These are phyloP conservation scores for Colletotrichum truncatum DNA, from an alignment of 2,329 filamentous ascomycete species.

Conservation along the genomic window DNA sequence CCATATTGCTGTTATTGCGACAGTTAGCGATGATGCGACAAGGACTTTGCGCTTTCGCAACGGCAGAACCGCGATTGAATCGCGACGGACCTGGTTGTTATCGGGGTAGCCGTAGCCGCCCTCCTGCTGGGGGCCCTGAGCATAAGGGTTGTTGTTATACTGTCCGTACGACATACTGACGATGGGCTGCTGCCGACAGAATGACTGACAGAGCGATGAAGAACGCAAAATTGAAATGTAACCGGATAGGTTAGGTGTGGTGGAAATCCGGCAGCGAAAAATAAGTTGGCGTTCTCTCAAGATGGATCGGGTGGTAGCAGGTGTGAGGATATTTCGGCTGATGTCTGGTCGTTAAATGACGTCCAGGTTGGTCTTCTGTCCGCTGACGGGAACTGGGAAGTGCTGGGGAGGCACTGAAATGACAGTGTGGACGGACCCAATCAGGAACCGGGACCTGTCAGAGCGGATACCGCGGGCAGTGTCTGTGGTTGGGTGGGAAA, in stretches of 20 bases:
- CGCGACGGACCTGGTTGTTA: conserved; percentile 48
- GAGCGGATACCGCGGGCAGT: conserved; percentile 29
- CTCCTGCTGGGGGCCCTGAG: conserved; percentile 59
- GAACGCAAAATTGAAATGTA: background rate
- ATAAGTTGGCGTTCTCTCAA: background rate
- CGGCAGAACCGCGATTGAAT: background rate
- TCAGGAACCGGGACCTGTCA: conserved; percentile 28
- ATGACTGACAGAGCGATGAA: background rate
- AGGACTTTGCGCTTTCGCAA: background rate
- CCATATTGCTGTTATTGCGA: conserved; percentile 32
- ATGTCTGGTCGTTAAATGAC: conserved; percentile 31
- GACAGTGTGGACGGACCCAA: conserved; percentile 27
- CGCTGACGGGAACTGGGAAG: conserved; percentile 29
- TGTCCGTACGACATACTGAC: conserved; percentile 68
- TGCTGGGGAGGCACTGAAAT: conserved; percentile 26
- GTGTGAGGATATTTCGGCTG: conserved; percentile 26
- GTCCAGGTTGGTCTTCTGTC: conserved; percentile 19
- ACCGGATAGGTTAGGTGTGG: background rate
- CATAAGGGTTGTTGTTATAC: conserved; percentile 74
- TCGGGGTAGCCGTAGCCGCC: conserved; percentile 52
- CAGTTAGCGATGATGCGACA: background rate
- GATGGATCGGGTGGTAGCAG: conserved; percentile 16
- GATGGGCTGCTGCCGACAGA: background rate
- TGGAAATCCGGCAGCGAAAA: background rate
- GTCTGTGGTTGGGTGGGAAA: conserved; percentile 28